Conservation (phyloP, 2,329 filamentous ascomycete species). For the Seiridium cupressi region DNA sequence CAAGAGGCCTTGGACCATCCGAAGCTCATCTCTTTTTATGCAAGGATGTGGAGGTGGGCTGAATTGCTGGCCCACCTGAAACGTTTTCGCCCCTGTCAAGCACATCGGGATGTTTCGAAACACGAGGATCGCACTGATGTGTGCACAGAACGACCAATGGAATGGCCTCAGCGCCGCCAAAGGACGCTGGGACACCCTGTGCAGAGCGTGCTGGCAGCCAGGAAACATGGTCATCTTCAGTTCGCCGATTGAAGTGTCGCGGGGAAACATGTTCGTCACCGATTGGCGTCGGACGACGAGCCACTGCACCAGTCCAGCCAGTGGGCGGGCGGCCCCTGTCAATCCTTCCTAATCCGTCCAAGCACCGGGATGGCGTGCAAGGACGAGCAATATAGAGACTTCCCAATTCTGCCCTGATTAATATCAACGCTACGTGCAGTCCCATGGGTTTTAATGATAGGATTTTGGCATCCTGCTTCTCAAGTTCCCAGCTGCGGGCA, state of each 20-base stretch:
- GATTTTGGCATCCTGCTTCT: not conserved
- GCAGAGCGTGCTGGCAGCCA: too few species aligned
- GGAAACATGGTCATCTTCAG: too few species aligned
- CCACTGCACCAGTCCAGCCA: not conserved
- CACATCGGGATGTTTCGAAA: not conserved
- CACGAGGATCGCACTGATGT: constrained; percentile 3
- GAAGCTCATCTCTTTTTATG: constrained; percentile 9
- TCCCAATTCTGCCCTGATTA: constrained; percentile 6
- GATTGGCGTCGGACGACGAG: not conserved
- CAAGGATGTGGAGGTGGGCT: constrained; percentile 9
- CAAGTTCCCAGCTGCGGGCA: not conserved
- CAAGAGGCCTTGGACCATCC: constrained; percentile 4
- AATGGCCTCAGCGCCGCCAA: not conserved
- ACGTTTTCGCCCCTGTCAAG: not conserved
- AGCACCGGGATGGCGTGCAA: not conserved
- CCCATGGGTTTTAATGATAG: not conserved
- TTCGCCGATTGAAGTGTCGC: not conserved
- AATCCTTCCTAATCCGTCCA: constrained; percentile 2
- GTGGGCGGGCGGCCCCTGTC: not conserved
- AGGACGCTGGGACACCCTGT: not conserved
- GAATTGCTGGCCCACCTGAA: constrained; percentile 9
- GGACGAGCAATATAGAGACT: constrained; percentile 1
- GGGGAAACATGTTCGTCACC: not conserved
- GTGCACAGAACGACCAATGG: not conserved
- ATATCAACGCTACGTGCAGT: constrained; percentile 2